Evolutionary conservation across 1,284 basidiomycete species (phyloP), one percentile per base, ranked within the genome.

Genomic region (Ustilago shanxiensis): DNA sequence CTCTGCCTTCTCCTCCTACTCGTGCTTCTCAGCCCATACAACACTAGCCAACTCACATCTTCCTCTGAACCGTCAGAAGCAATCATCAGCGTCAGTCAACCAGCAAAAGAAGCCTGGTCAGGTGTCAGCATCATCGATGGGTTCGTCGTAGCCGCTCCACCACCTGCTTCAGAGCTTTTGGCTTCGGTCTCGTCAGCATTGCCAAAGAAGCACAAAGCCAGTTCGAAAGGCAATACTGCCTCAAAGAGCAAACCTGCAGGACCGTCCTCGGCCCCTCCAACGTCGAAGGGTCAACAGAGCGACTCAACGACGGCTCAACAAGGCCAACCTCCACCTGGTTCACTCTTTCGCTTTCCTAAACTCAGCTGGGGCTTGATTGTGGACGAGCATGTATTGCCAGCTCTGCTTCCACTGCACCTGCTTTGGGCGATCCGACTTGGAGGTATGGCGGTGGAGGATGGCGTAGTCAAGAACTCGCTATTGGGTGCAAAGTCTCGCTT

Each of bases 1-100:
- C 71, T 80, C 33, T 66, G 75, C 41, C 65, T 80, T 8, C 41
- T 80, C 10, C 63, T 79, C 20, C 66, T 80, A 1, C 35, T 80
- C 35, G 53, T 80, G 2, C 74, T 80, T 5, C 60, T 80, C 33
- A 68, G 70, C 20, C 67, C 73, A 11, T 49, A 79, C 53, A 66
- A 73, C 26, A 61, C 56, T 8, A 62, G 50, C 24, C 73, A 76
- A 44, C 73, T 76, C 49, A 58, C 70, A 20, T 52, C 65, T 3
- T 37, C 62, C 2, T 10, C 47, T 7, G 51, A 55, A 4, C 22
- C 53, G 20, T 33, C 49, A 18, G 31, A 33, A 33, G 18, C 14
- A 16, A 31, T 13, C 6, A 50, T 67, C 14, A 71, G 68, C 61
- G 22, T 56, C 49, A 76, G 68, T 50, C 64, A 71, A 28, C 68